phyloP scores from a whole-genome alignment of 257 asterid species.

The Knoxia roxburghii region DNA sequence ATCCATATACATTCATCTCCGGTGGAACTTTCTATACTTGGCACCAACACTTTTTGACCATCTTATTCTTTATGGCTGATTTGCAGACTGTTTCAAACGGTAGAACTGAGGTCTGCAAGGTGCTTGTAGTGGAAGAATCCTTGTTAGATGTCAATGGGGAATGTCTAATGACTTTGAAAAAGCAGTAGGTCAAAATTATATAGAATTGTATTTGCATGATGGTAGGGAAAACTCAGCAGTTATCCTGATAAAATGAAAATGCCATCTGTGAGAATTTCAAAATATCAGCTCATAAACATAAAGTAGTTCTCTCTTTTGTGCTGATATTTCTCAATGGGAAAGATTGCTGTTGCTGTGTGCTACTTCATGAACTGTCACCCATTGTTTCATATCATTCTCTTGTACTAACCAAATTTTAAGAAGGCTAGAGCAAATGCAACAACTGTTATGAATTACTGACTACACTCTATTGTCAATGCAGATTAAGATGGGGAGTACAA shows the following conservation, averaged over 20 bases:
- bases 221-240: too few species aligned
- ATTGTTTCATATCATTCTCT: neutral
- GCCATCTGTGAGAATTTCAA: too few species aligned
- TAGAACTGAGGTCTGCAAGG: constrained; percentile 72
- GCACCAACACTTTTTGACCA: neutral
- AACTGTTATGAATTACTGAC: constrained; percentile 7
- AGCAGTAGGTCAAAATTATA: constrained; percentile 44
- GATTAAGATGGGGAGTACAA: constrained; percentile 90
- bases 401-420: too few species aligned
- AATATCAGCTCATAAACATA: too few species aligned
- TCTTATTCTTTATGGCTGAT: constrained; percentile 16
- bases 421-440: too few species aligned
- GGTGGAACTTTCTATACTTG: neutral
- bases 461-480: constrained; percentile 28
- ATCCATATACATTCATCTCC: neutral
- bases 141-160: constrained; percentile 85
- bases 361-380: neutral
- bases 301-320: neutral
- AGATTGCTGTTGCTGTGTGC: neutral
- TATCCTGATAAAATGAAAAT: too few species aligned
- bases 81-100: constrained; percentile 54
- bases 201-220: neutral
- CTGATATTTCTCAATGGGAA: constrained; percentile 5
- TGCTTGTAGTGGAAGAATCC: constrained; percentile 52
- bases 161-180: constrained; percentile 89